phyloP scores from a whole-genome alignment of 176 grass and related monocot genomes.

The Thinopyrum elongatum region DNA sequence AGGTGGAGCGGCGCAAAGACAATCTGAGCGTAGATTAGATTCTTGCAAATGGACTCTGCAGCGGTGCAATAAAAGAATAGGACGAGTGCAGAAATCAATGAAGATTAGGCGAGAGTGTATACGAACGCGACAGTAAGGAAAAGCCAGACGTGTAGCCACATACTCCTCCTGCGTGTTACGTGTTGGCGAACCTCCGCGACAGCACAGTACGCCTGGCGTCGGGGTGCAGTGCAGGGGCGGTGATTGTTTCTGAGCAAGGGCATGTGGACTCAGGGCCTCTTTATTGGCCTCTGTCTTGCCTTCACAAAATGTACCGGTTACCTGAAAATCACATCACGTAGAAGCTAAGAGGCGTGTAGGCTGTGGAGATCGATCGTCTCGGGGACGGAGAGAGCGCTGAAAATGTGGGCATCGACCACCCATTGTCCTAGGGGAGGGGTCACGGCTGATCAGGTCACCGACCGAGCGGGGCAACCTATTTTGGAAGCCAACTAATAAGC shows the following conservation, averaged over 20 bases:
- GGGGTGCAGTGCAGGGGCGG: neutral
- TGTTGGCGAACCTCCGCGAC: neutral
- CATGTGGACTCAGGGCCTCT: slow-evolving; percentile 24
- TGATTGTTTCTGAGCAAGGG: neutral
- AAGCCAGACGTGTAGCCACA: neutral
- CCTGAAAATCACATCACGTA: neutral
- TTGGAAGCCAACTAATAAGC: neutral
- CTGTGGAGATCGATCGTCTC: too few species aligned
- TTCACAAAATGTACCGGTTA: neutral
- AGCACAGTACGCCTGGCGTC: neutral
- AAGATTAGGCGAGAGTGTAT: neutral
- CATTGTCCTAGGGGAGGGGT: neutral
- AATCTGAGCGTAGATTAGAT: neutral
- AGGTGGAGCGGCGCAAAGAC: neutral
- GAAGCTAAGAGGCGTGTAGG: too few species aligned
- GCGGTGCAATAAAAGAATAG: neutral
- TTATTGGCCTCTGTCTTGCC: slow-evolving; percentile 7
- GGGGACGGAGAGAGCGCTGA: neutral
- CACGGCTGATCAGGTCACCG: slow-evolving; percentile 5
- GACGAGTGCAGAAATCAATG: neutral
- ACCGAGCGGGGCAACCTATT: neutral
- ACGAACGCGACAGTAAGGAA: neutral
- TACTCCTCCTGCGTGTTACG: slow-evolving; percentile 15
- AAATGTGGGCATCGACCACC: too few species aligned
- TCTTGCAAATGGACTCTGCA: neutral